Conservation (phyloP, 164 flowering plant species). For the Platanus orientalis region DNA sequence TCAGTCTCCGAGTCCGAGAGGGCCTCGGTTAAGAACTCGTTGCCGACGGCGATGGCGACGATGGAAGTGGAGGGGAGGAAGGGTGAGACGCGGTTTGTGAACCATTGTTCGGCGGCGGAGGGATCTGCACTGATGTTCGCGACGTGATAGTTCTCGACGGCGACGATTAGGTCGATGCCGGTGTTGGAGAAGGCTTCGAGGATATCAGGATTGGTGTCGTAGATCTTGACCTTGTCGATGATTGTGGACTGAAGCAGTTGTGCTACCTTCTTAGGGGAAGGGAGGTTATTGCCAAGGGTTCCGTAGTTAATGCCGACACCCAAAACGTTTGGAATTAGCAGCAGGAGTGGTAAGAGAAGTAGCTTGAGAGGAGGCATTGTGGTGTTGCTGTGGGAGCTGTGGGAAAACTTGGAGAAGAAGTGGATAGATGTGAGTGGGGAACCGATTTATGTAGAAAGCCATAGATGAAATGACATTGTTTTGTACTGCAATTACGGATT, state of each 20-base stretch:
- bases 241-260: conserved; percentile 55
- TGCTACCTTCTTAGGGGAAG: conserved; percentile 54
- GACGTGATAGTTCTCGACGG: conserved; percentile 48
- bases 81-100: conserved; percentile 41
- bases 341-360: background rate
- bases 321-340: conserved; percentile 11
- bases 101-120: conserved; percentile 50
- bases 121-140: conserved; percentile 30
- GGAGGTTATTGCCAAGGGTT: conserved; percentile 64
- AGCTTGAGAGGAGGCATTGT: conserved; percentile 2
- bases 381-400: background rate
- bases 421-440: too few relatives aligned
- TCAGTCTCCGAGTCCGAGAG: conserved; percentile 13
- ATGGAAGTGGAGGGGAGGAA: conserved; percentile 63
- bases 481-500: background rate
- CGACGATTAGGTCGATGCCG: conserved; percentile 54
- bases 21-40: conserved; percentile 43
- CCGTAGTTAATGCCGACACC: conserved; percentile 74
- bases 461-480: background rate
- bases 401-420: too few relatives aligned
- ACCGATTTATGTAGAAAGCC: background rate
- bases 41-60: conserved; percentile 51
- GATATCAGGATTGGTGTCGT: conserved; percentile 65
- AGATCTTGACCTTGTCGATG: conserved; percentile 64
- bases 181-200: conserved; percentile 69